phyloP scores from a whole-genome alignment of 1,284 basidiomycete genomes.

The Ceratobasidium sp. region DNA sequence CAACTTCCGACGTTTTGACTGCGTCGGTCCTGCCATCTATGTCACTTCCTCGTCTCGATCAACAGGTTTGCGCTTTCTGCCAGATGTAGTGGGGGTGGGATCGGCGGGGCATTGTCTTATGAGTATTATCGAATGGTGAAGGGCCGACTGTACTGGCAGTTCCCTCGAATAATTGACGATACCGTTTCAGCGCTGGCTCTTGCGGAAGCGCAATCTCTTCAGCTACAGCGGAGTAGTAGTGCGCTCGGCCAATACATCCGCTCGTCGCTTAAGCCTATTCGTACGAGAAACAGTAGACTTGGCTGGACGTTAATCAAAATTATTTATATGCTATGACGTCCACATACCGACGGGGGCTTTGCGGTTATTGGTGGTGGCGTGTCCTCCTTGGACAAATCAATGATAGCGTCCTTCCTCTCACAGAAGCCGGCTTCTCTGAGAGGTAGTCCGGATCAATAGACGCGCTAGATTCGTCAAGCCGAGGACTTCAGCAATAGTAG shows the following conservation, averaged over 20 bases:
- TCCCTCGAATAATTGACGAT: conserved; percentile 25
- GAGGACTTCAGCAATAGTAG: conserved; percentile 29
- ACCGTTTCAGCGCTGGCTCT: conserved; percentile 28
- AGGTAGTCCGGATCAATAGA: conserved; percentile 8
- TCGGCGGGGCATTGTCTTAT: neutral
- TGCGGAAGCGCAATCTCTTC: conserved; percentile 9
- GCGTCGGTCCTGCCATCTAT: conserved; percentile 18
- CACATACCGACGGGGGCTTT: conserved; percentile 3
- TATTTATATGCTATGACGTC: too few species aligned
- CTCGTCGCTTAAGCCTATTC: conserved; percentile 34
- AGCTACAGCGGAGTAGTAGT: neutral
- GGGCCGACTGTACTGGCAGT: neutral
- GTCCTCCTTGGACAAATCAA: neutral
- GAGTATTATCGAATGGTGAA: neutral
- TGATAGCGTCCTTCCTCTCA: neutral
- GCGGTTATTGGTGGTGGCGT: conserved; percentile 1
- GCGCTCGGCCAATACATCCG: conserved; percentile 30
- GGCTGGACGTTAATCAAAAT: too few species aligned
- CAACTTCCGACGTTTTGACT: neutral
- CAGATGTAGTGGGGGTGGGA: neutral
- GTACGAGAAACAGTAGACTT: conserved; percentile 12
- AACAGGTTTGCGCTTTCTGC: conserved; percentile 20
- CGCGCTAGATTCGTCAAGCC: conserved; percentile 29
- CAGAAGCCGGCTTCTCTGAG: neutral
- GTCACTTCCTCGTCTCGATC: conserved; percentile 30